phyloP scores from a whole-genome alignment of 805 yeast genomes.

The Jamesozyma spencerorum region DNA sequence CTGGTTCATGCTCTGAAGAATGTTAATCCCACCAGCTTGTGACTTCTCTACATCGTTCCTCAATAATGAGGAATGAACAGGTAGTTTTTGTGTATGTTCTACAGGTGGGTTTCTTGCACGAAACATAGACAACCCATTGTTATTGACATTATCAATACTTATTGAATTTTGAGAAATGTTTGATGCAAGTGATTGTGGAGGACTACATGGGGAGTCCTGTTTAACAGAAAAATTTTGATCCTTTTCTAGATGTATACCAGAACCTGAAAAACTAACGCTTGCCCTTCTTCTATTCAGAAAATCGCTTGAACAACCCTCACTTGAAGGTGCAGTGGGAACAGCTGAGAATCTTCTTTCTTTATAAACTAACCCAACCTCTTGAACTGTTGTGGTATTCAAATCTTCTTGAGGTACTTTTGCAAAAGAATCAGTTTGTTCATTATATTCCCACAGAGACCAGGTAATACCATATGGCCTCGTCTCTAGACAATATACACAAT shows the following conservation, averaged over 20 bases:
- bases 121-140: neutral
- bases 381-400: constrained; percentile 42
- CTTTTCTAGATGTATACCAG: constrained; percentile 2
- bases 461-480: constrained; percentile 94
- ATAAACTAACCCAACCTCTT: constrained; percentile 61
- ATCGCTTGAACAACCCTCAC: constrained; percentile 14
- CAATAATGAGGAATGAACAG: neutral
- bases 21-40: neutral
- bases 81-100: neutral
- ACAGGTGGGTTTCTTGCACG: neutral
- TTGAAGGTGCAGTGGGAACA: constrained; percentile 62
- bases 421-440: constrained; percentile 72
- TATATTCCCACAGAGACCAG: constrained; percentile 82
- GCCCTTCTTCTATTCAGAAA: constrained; percentile 10
- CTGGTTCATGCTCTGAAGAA: neutral
- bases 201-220: neutral
- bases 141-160: neutral
- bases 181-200: neutral
- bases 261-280: constrained; percentile 7
- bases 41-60: neutral
- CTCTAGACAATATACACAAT: constrained; percentile 81
- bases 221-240: neutral
- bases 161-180: neutral
- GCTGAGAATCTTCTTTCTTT: constrained; percentile 64
- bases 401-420: constrained; percentile 44